phyloP scores from a whole-genome alignment of 306 rosid genomes.

The Myrica gale region DNA sequence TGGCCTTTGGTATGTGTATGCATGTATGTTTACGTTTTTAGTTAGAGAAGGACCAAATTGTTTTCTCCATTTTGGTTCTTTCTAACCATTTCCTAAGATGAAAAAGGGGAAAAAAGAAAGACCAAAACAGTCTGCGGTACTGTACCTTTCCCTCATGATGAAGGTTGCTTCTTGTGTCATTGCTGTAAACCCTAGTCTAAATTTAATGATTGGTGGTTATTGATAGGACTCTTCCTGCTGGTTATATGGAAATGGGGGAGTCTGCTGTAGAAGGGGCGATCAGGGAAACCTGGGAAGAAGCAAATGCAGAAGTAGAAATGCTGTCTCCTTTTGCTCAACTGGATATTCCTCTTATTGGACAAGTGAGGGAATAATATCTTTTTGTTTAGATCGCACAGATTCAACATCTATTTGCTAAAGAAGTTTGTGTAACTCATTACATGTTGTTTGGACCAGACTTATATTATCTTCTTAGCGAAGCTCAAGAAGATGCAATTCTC shows the following conservation, averaged over 20 bases:
- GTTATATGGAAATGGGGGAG: slow-evolving; percentile 93
- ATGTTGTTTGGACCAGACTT: slow-evolving; percentile 58
- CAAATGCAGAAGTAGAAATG: slow-evolving; percentile 89
- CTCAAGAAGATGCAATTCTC: slow-evolving; percentile 80
- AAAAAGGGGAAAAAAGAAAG: background rate
- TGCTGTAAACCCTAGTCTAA: slow-evolving; percentile 22
- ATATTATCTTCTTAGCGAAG: slow-evolving; percentile 81
- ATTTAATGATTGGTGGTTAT: slow-evolving; percentile 29
- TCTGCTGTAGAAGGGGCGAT: slow-evolving; percentile 93
- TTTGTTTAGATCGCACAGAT: background rate
- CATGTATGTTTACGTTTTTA: background rate
- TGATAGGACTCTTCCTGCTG: slow-evolving; percentile 94
- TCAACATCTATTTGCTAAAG: slow-evolving; percentile 27
- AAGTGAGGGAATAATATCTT: slow-evolving; percentile 50
- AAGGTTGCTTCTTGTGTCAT: slow-evolving; percentile 22
- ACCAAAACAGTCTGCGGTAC: slow-evolving; percentile 12
- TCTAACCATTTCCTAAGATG: slow-evolving; percentile 10
- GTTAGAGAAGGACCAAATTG: background rate
- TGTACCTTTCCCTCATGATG: slow-evolving; percentile 16
- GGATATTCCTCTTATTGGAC: slow-evolving; percentile 94
- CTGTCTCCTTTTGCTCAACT: slow-evolving; percentile 87
- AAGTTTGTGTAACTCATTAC: slow-evolving; percentile 28
- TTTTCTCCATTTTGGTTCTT: slow-evolving; percentile 24
- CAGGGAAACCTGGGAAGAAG: slow-evolving; percentile 97
- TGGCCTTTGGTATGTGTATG: slow-evolving; percentile 81